phyloP scores from a whole-genome alignment of 768 basidiomycete genomes.

The Paxillus involutus region DNA sequence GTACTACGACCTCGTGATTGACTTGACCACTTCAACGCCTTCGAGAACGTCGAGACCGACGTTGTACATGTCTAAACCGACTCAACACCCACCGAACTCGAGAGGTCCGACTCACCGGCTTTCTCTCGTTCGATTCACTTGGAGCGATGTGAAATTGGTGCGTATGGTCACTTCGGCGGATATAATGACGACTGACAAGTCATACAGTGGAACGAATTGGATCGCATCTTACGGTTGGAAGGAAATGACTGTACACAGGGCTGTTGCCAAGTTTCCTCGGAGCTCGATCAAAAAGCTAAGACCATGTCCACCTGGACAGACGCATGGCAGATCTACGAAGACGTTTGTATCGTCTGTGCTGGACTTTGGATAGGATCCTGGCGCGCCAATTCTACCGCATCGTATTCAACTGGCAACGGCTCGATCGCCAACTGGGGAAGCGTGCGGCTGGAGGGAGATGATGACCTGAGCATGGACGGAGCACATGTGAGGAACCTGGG shows the following conservation, averaged over 20 bases:
- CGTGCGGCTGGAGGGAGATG: constrained; percentile 65
- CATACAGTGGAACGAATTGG: constrained; percentile 73
- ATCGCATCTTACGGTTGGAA: constrained; percentile 64
- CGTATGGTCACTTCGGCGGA: constrained; percentile 17
- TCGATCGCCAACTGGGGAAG: constrained; percentile 52
- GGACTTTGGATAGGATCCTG: constrained; percentile 78
- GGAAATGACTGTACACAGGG: constrained; percentile 24
- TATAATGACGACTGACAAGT: background rate
- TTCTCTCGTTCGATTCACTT: constrained; percentile 68
- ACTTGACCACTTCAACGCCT: constrained; percentile 68
- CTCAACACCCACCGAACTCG: constrained; percentile 32
- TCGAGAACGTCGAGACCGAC: constrained; percentile 63
- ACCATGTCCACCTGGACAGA: constrained; percentile 62
- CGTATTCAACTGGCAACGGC: constrained; percentile 50
- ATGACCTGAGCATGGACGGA: constrained; percentile 47
- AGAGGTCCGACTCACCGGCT: constrained; percentile 53
- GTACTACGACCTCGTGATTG: constrained; percentile 79
- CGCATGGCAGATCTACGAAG: constrained; percentile 81
- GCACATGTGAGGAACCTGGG: constrained; percentile 57
- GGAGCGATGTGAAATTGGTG: constrained; percentile 81
- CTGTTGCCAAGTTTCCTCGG: constrained; percentile 36
- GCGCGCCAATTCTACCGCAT: constrained; percentile 46
- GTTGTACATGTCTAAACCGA: constrained; percentile 58
- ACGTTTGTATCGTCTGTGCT: constrained; percentile 79
- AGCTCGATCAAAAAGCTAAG: constrained; percentile 35